Percentiles rank a stretch among this genome's conserved stretches.
Conservation (phyloP, 768 basidiomycete species). For the Trametopsis cervina region DNA sequence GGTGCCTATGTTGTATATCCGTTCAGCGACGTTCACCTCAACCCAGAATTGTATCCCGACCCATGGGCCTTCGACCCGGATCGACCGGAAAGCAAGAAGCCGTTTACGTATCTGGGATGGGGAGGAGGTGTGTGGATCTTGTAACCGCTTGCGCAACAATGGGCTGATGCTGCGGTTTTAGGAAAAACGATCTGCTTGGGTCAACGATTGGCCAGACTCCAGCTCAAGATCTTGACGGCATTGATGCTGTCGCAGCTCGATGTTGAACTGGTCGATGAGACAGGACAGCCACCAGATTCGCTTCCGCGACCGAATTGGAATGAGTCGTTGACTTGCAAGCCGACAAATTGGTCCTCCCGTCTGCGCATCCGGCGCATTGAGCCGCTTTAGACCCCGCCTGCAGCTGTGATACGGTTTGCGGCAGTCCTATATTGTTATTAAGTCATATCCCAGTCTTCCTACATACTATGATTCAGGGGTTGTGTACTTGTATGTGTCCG, state of each 20-base stretch:
- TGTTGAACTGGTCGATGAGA: constrained; percentile 47
- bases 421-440: background rate
- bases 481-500: background rate
- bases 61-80: constrained; percentile 74
- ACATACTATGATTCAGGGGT: background rate
- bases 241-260: constrained; percentile 62
- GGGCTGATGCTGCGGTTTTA: constrained; percentile 21
- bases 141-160: constrained; percentile 14
- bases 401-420: too few species aligned
- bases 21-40: constrained; percentile 73
- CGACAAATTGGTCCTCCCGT: constrained; percentile 47
- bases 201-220: constrained; percentile 65
- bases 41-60: constrained; percentile 64
- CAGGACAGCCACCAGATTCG: constrained; percentile 36
- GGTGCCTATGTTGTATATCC: constrained; percentile 76
- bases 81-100: constrained; percentile 38
- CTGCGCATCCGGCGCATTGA: constrained; percentile 30
- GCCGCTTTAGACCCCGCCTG: too few species aligned
- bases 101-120: constrained; percentile 69
- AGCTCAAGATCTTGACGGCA: constrained; percentile 64
- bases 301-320: constrained; percentile 73
- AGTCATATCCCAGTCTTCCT: background rate
- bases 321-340: constrained; percentile 63
- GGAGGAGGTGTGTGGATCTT: constrained; percentile 57
- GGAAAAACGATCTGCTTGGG: constrained; percentile 69